Base-by-base conservation (phyloP, 179 eudicot species). In the Beta macrorhiza region DNA sequence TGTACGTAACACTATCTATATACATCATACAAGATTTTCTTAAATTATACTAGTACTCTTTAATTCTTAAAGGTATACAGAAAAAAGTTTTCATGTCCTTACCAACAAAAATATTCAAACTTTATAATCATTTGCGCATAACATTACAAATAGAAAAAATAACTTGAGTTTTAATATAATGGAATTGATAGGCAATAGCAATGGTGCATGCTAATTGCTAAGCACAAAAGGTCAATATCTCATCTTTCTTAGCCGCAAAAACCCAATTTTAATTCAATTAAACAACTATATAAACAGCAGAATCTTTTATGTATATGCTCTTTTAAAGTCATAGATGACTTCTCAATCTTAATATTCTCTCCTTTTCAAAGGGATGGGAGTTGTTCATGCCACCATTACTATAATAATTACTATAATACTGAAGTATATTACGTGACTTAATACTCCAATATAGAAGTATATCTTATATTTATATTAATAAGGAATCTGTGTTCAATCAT, bases 401-500 rank as follows among this genome's bases (percentile, higher is more conserved):
- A 20, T 52, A 4, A 20, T 51, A 14, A 58, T 19, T 58, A 58
- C 44, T 13, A 42, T 52, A 52, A 1, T 13, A 6, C 51, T 22
- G 2, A 19, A 47, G 10, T 20, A 73, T 72, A 3, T 25, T 7
- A 51, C 19, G 49, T 56, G 42, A 55, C 74, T 37, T 69, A n/a
- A 77, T 25, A 25, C 25, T 25, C 25, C 25, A 25, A 25, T 25
- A 25, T 25, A 25, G 25, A 25, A 25, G 25, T 49, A 7, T 49
- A 49, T 67, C 62, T 52, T 22, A 25, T 14, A 15, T 51, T 52
- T 51, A 5, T 56, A 25, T 25, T 25, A 17, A 17, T 69, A 3
- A 37, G 53, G 55, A 68, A 67, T 67, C 63, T 56, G 57, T 32
- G 59, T 56, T 72, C 81, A 78, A 78, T 78, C 55, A 68, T 68